A percentile compares a stretch with the other conserved stretches of the same genome.
Evolutionary conservation across 2,329 filamentous ascomycete genomes (phyloP).

Genomic region (Penicillium sp.): DNA sequence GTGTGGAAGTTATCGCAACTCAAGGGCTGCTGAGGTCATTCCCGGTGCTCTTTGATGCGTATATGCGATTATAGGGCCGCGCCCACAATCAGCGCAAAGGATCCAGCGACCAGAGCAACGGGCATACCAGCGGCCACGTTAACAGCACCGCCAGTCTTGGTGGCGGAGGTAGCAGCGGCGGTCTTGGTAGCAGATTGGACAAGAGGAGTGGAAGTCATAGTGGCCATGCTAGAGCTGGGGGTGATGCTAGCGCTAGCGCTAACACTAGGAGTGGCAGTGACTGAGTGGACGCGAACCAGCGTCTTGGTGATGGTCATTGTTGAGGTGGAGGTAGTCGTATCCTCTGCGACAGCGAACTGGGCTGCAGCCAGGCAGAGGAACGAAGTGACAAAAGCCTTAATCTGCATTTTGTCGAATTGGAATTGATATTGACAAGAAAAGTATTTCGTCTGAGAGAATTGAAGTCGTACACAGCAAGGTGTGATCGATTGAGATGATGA

Average conservation of each 20-base stretch:
- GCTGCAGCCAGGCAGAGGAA: conserved; percentile 37
- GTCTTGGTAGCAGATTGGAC: conserved; percentile 7
- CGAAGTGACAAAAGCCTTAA: conserved; percentile 32
- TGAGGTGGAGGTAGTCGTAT: conserved; percentile 30
- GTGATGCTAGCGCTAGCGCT: conserved; percentile 9
- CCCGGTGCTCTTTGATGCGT: conserved; percentile 4
- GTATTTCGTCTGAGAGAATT: background rate
- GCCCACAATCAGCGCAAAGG: conserved; percentile 39
- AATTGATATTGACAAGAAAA: background rate
- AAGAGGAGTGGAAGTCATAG: conserved; percentile 23
- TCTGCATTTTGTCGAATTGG: conserved; percentile 36
- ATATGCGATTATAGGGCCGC: conserved; percentile 30
- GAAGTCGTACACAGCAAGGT: background rate
- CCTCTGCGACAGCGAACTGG: conserved; percentile 30
- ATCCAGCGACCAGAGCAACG: conserved; percentile 37
- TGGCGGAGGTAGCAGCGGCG: conserved; percentile 14
- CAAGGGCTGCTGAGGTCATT: background rate
- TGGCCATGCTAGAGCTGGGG: conserved; percentile 10
- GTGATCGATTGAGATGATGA: background rate
- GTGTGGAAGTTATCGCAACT: background rate
- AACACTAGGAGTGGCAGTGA: conserved; percentile 29
- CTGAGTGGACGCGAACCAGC: conserved; percentile 45
- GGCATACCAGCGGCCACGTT: conserved; percentile 28
- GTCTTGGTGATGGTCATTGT: conserved; percentile 46
- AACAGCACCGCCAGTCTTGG: conserved; percentile 20